A percentile compares a stretch with the other conserved stretches of the same genome.
Conservation (phyloP, 106 monocot genomes). For the Gastrodia elata region DNA sequence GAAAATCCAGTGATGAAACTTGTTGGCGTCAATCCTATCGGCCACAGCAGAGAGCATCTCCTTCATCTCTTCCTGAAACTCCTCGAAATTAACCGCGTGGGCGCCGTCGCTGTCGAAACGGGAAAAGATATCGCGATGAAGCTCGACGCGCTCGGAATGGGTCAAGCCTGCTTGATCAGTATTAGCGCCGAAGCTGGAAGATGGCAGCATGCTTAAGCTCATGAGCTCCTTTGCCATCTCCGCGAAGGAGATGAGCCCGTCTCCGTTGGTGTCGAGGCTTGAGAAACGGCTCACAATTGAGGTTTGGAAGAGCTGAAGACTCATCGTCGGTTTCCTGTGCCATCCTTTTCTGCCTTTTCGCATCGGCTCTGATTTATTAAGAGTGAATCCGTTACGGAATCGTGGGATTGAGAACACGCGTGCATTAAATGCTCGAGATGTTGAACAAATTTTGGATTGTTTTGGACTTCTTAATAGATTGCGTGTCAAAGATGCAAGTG, state of each 20-base stretch:
- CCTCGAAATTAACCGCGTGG: slow-evolving; percentile 42
- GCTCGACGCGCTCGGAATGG: slow-evolving; percentile 21
- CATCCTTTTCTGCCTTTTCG: too few species aligned
- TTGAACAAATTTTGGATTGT: too few species aligned
- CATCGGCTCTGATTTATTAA: too few species aligned
- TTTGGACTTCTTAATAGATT: too few species aligned
- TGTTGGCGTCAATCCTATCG: slow-evolving; percentile 32
- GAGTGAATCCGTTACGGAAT: too few species aligned
- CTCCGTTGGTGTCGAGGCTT: slow-evolving; percentile 11
- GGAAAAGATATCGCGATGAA: slow-evolving; percentile 37
- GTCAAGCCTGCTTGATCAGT: slow-evolving; percentile 7
- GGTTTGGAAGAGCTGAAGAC: slow-evolving; percentile 2
- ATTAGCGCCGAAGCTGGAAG: slow-evolving; percentile 32
- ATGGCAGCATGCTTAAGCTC: slow-evolving; percentile 31
- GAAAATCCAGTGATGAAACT: too few species aligned
- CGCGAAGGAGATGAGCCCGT: slow-evolving; percentile 16
- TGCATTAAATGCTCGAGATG: too few species aligned
- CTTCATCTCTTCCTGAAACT: slow-evolving; percentile 54
- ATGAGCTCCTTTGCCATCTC: slow-evolving; percentile 32
- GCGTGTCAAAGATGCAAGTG: too few species aligned
- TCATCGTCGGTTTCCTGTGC: too few species aligned
- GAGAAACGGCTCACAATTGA: slow-evolving; percentile 9
- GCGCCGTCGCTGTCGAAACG: slow-evolving; percentile 48
- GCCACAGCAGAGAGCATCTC: slow-evolving; percentile 71
- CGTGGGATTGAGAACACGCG: too few species aligned